phyloP scores from a whole-genome alignment of 441 rosid species.

The Bruguiera hainesii region DNA sequence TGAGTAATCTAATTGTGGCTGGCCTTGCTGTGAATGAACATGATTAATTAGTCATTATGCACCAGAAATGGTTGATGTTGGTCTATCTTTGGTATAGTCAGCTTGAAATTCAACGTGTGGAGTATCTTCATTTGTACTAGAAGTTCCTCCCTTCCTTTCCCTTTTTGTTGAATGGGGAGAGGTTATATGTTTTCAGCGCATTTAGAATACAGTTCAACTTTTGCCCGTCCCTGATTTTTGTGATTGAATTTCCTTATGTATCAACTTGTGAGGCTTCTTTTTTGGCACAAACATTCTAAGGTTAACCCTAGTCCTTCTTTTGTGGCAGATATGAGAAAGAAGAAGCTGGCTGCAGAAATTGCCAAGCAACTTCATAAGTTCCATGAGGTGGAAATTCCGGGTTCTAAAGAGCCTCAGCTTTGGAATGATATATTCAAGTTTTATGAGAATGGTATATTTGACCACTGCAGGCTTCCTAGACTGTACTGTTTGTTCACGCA shows the following conservation, averaged over 20 bases:
- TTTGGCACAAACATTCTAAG: not conserved
- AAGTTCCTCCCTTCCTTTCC: not conserved
- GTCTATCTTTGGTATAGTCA: not conserved
- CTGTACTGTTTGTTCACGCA: not conserved
- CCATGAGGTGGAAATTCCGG: conserved; percentile 85
- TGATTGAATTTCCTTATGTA: too few species aligned
- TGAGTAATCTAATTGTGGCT: not conserved
- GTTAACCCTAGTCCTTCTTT: conserved; percentile 1
- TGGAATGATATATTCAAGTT: conserved; percentile 88
- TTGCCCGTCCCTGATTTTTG: too few species aligned
- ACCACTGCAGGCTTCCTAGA: not conserved
- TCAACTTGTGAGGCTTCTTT: too few species aligned
- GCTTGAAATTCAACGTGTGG: not conserved
- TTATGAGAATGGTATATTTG: conserved; percentile 64
- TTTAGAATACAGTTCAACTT: not conserved
- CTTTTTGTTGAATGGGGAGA: not conserved
- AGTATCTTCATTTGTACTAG: not conserved
- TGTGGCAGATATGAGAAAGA: conserved; percentile 68
- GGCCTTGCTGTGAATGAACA: not conserved
- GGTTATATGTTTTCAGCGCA: not conserved
- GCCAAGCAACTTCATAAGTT: conserved; percentile 76
- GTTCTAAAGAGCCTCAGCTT: conserved; percentile 88
- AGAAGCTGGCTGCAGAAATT: conserved; percentile 78
- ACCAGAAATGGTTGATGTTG: not conserved
- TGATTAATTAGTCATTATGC: not conserved